Conservation (phyloP, 2,329 filamentous ascomycete species). For the Pseudogymnoascus sp. region DNA sequence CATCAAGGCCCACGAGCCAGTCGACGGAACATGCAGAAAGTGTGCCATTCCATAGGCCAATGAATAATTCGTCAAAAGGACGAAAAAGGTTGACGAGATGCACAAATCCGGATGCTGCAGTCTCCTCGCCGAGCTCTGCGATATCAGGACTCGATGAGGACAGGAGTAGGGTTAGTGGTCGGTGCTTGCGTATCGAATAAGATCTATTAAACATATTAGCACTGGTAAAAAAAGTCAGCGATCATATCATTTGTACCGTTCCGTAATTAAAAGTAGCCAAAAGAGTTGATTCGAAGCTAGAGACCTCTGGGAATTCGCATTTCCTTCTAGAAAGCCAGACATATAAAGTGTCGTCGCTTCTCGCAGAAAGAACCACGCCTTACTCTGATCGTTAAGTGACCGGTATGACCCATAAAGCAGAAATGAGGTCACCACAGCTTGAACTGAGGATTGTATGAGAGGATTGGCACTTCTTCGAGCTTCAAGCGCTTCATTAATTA, state of each 20-base stretch:
- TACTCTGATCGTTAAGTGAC: conserved; percentile 30
- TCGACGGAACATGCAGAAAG: conserved; percentile 33
- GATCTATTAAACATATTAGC: conserved; percentile 36
- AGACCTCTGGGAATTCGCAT: conserved; percentile 41
- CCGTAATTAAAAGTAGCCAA: conserved; percentile 55
- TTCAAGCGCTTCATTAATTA: conserved; percentile 1
- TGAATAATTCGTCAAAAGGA: conserved; percentile 54
- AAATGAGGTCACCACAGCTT: conserved; percentile 1
- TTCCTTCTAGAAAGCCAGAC: conserved; percentile 49
- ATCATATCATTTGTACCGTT: conserved; percentile 36
- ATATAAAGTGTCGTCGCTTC: conserved; percentile 52
- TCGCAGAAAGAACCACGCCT: conserved; percentile 53
- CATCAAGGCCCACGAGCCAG: conserved; percentile 36
- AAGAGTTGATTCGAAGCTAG: conserved; percentile 44
- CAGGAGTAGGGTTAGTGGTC: conserved; percentile 51
- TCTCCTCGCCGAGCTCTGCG: conserved; percentile 44
- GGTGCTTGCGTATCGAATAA: conserved; percentile 54
- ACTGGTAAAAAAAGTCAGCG: neutral
- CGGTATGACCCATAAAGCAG: conserved; percentile 1
- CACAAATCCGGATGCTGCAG: conserved; percentile 46
- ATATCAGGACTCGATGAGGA: conserved; percentile 45
- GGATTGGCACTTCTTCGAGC: neutral
- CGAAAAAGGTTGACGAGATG: conserved; percentile 53
- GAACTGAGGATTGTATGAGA: neutral
- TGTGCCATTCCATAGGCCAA: conserved; percentile 55